A percentile compares a stretch with the other conserved stretches of the same genome.
These are phyloP conservation scores for Penicillium pulvis DNA, from an alignment of 495 filamentous ascomycete species.

Conservation along the genomic window DNA sequence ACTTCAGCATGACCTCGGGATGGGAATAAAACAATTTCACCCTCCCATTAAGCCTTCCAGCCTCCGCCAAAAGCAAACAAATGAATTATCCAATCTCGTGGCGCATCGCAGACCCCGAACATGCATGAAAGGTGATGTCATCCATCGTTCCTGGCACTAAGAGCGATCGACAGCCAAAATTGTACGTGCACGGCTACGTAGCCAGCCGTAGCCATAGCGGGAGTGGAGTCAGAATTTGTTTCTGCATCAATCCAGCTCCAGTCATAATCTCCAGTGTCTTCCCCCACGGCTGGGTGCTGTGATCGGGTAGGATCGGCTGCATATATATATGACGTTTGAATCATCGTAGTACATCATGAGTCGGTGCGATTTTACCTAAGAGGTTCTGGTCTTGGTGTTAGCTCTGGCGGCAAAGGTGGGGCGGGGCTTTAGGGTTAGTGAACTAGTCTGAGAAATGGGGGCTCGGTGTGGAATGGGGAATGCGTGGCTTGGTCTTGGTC, in stretches of 20 bases:
- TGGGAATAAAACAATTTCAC: too few relatives aligned
- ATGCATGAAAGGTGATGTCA: constrained; percentile 16
- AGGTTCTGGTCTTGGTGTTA: background rate
- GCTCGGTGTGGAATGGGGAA: constrained; percentile 4
- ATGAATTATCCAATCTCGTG: background rate
- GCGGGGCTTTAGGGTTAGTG: constrained; percentile 1
- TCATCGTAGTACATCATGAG: too few relatives aligned
- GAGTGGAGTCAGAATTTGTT: background rate
- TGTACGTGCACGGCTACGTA: constrained; percentile 20
- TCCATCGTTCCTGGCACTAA: background rate
- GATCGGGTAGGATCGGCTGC: background rate
- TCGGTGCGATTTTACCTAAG: background rate
- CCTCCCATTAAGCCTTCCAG: too few relatives aligned
- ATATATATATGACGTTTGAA: too few relatives aligned
- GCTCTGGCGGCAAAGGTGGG: constrained; percentile 1
- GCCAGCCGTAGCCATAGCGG: constrained; percentile 16
- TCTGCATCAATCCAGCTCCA: background rate
- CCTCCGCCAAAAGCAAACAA: too few relatives aligned
- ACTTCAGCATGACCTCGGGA: too few relatives aligned
- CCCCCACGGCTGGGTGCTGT: background rate
- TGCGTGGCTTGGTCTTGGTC: background rate
- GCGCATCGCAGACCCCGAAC: background rate
- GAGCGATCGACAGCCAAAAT: background rate
- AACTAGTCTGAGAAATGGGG: background rate
- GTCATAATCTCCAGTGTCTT: background rate